phyloP scores from a whole-genome alignment of 108 stramenopile genomes.

The Tribonema minus region DNA sequence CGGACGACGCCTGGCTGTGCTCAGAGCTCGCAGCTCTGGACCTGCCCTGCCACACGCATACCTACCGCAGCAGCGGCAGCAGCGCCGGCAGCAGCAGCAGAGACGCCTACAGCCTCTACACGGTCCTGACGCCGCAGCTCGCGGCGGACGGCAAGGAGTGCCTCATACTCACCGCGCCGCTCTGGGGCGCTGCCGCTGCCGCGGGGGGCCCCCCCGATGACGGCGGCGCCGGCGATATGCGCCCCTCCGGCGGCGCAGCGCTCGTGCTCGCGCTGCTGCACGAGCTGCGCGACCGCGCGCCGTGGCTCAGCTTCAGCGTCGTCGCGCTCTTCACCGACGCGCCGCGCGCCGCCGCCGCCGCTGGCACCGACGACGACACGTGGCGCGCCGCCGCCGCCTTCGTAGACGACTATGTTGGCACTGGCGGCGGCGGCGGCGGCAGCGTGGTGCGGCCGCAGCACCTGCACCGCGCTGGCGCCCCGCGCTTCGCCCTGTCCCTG shows the following conservation, averaged over 20 bases:
- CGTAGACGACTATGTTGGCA: conserved; percentile 27
- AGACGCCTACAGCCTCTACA: conserved; percentile 21
- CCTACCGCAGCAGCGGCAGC: too few species aligned
- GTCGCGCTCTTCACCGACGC: conserved; percentile 27
- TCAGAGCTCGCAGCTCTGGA: conserved; percentile 3
- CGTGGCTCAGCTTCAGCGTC: conserved; percentile 24
- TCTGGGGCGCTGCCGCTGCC: background rate
- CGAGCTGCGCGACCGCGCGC: conserved; percentile 10
- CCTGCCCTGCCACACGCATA: conserved; percentile 34
- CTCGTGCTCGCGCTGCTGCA: conserved; percentile 10
- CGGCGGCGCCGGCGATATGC: background rate
- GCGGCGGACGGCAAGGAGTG: conserved; percentile 41
- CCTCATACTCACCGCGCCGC: conserved; percentile 14
- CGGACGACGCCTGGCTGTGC: conserved; percentile 40
- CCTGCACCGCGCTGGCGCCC: conserved; percentile 13
- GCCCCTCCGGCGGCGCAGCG: conserved; percentile 5
- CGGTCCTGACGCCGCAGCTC: conserved; percentile 23
- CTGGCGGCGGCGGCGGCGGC: conserved; percentile 5
- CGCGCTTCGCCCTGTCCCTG: conserved; percentile 33
- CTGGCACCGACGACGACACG: background rate
- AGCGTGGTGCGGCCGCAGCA: background rate
- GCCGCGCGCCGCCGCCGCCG: background rate
- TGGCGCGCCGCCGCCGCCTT: conserved; percentile 5
- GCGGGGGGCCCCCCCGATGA: background rate
- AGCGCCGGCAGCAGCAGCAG: too few species aligned